These are phyloP conservation scores for Naganishia onofrii DNA, from an alignment of 768 basidiomycete species.

Conservation along the genomic window DNA sequence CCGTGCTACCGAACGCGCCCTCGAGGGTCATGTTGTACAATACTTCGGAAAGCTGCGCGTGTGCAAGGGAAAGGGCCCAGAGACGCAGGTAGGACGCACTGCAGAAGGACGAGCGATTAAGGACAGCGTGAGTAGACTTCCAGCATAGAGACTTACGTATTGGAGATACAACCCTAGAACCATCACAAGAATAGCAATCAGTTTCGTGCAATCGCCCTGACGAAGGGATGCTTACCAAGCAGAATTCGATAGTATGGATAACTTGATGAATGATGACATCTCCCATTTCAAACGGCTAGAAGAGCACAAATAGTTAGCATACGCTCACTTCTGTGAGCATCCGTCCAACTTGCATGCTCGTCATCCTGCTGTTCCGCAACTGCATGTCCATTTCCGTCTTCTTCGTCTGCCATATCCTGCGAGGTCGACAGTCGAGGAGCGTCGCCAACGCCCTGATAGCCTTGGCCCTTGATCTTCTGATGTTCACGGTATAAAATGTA, in stretches of 20 bases:
- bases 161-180: conserved; percentile 79
- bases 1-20: conserved; percentile 52
- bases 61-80: conserved; percentile 96
- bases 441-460: conserved; percentile 61
- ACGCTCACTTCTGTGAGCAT: conserved; percentile 38
- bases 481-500: conserved; percentile 88
- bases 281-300: conserved; percentile 83
- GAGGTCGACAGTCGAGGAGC: conserved; percentile 33
- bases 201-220: background rate
- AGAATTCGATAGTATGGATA: conserved; percentile 99
- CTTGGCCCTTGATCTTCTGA: conserved; percentile 74
- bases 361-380: conserved; percentile 72
- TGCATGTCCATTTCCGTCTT: conserved; percentile 59
- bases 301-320: conserved; percentile 14
- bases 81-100: conserved; percentile 61
- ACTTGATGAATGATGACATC: conserved; percentile 95
- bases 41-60: conserved; percentile 83
- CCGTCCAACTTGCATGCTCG: conserved; percentile 64
- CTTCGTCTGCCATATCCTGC: conserved; percentile 58
- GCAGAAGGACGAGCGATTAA: conserved; percentile 51
- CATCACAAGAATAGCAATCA: background rate
- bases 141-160: conserved; percentile 59
- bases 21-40: conserved; percentile 73
- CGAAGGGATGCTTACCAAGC: conserved; percentile 59
- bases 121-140: conserved; percentile 64